A percentile compares a stretch with the other conserved stretches of the same genome.
These are phyloP conservation scores for Plasmodium relictum DNA, from an alignment of 169 alveolate genomes.

Conservation along the genomic window DNA sequence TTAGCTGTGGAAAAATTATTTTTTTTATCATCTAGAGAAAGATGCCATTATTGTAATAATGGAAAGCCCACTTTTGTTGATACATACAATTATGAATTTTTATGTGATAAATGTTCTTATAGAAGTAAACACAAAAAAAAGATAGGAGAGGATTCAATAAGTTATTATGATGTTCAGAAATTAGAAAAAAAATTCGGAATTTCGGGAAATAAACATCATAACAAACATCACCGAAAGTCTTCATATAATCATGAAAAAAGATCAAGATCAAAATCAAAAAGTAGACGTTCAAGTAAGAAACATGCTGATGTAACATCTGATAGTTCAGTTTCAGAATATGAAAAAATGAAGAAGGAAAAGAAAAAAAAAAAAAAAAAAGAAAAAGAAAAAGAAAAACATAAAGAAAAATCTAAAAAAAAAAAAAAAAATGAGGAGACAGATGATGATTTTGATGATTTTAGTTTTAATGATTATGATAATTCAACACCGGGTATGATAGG, in stretches of 20 bases:
- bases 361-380: conserved; percentile 30
- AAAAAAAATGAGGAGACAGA: conserved; percentile 35
- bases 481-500: conserved; percentile 78
- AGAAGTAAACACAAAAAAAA: conserved; percentile 80
- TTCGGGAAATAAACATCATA: conserved; percentile 24
- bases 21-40: conserved; percentile 79
- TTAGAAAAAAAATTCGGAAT: conserved; percentile 81
- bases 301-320: conserved; percentile 49
- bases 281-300: conserved; percentile 60
- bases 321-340: conserved; percentile 16
- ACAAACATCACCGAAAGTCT: conserved; percentile 30
- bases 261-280: conserved; percentile 10
- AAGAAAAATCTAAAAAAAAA: conserved; percentile 39
- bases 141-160: conserved; percentile 82
- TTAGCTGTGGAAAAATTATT: conserved; percentile 84
- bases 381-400: conserved; percentile 40
- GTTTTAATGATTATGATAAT: conserved; percentile 70
- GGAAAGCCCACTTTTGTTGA: conserved; percentile 84
- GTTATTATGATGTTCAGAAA: conserved; percentile 81
- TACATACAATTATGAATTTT: conserved; percentile 81
- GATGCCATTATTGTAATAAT: conserved; percentile 81
- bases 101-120: conserved; percentile 83
- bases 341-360: not conserved
- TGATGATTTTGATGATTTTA: conserved; percentile 73
- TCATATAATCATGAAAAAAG: not conserved